phyloP scores from a whole-genome alignment of 1,284 basidiomycete genomes.

The Salmacisia buchloeana region DNA sequence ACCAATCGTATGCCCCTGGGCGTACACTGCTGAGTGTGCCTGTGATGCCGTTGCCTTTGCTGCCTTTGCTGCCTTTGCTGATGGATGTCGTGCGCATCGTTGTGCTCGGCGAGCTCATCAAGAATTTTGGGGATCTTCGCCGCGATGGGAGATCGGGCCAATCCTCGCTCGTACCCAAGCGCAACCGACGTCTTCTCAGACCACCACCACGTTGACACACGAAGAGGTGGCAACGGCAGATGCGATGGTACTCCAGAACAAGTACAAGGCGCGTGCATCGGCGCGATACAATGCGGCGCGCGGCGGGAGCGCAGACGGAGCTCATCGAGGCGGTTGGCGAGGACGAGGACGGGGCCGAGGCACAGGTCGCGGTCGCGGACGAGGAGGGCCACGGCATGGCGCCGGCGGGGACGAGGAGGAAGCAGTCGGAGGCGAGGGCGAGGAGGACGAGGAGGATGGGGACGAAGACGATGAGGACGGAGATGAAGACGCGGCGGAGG shows the following conservation, averaged over 20 bases:
- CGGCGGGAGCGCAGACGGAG: slow-evolving; percentile 5
- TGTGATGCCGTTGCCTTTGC: background rate
- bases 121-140: background rate
- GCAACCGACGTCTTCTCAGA: too few species aligned
- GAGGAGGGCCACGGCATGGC: background rate
- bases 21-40: too few species aligned
- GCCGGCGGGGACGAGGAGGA: slow-evolving; percentile 1
- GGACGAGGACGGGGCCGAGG: background rate
- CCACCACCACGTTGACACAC: too few species aligned
- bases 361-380: background rate
- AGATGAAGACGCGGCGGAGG: background rate
- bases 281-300: slow-evolving; percentile 29
- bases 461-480: slow-evolving; percentile 10
- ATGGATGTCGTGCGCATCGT: background rate
- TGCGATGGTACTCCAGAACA: slow-evolving; percentile 50
- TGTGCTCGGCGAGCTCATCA: background rate
- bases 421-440: slow-evolving; percentile 11
- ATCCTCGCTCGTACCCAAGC: too few species aligned
- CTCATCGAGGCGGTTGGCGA: background rate
- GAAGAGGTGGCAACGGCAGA: too few species aligned
- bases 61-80: background rate
- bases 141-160: too few species aligned
- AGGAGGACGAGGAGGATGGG: slow-evolving; percentile 12
- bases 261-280: slow-evolving; percentile 48
- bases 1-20: too few species aligned